Evolutionary conservation across 257 asterid genomes (phyloP).

Genomic region (Ilex aquifolium): DNA sequence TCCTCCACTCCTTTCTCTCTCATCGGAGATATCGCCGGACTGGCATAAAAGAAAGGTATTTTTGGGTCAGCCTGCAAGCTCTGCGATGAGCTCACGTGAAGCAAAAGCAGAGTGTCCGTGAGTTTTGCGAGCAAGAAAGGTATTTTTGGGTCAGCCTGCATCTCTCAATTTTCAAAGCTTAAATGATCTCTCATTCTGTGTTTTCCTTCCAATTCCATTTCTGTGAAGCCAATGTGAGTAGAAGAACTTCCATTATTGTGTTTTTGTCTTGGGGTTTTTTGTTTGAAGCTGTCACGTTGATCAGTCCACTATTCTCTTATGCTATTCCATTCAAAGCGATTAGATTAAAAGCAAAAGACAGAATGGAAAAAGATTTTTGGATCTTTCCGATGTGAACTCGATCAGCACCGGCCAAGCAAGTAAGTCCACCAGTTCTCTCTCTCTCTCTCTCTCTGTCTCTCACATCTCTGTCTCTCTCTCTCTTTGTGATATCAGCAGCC

Average conservation of each 20-base stretch:
- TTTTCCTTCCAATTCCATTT: not conserved
- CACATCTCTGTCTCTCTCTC: too few species aligned
- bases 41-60: not conserved
- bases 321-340: slow-evolving; percentile 14
- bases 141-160: too few species aligned
- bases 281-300: slow-evolving; percentile 10
- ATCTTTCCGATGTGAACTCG: slow-evolving; percentile 4
- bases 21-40: too few species aligned
- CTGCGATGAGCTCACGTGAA: slow-evolving; percentile 34
- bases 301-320: slow-evolving; percentile 19
- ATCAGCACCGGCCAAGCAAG: too few species aligned
- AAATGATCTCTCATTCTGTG: not conserved
- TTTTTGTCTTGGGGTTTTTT: slow-evolving; percentile 12
- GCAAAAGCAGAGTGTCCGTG: slow-evolving; percentile 27
- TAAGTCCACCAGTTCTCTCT: too few species aligned
- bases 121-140: not conserved
- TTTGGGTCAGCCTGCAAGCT: slow-evolving; percentile 21
- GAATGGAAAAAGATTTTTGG: slow-evolving; percentile 25
- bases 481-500: too few species aligned
- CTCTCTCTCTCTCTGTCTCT: too few species aligned
- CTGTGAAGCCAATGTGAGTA: slow-evolving; percentile 29
- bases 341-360: slow-evolving; percentile 9
- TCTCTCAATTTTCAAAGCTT: not conserved
- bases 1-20: too few species aligned
- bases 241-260: slow-evolving; percentile 30